Conservation (phyloP, 306 rosid genomes). For the Ormosia semicastrata region DNA sequence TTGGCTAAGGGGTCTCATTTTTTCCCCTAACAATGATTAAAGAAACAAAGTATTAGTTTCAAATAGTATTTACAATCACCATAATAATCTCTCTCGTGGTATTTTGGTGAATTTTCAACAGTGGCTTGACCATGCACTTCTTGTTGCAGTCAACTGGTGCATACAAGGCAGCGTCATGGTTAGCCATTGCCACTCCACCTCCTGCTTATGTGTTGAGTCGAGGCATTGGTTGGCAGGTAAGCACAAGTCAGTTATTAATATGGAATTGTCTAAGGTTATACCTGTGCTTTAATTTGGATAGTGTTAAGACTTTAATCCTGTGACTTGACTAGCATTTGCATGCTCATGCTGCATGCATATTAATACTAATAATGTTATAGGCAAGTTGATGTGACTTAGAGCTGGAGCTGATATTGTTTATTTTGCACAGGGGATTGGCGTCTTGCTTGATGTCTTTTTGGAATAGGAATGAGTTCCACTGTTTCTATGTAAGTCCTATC, state of each 20-base stretch:
- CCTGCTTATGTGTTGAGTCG: conserved; percentile 96
- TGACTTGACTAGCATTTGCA: neutral
- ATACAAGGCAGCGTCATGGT: conserved; percentile 83
- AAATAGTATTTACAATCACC: neutral
- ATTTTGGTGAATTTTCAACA: neutral
- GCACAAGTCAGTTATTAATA: neutral
- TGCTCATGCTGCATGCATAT: neutral
- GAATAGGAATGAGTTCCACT: conserved; percentile 82
- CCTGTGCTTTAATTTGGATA: neutral
- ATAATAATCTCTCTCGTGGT: neutral
- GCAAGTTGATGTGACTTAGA: conserved; percentile 2
- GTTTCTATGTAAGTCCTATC: conserved; percentile 80
- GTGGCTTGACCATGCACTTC: conserved; percentile 13
- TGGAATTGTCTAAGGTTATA: neutral
- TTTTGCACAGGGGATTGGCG: conserved; percentile 67
- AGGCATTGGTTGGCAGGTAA: conserved; percentile 99
- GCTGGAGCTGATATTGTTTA: conserved; percentile 19
- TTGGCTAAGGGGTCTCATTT: neutral
- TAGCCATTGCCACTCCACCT: conserved; percentile 97
- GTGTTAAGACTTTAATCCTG: neutral
- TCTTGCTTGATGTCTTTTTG: conserved; percentile 84
- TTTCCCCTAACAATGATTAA: neutral
- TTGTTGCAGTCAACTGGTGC: conserved; percentile 83
- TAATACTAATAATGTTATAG: neutral
- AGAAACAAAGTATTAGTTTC: neutral